These are phyloP conservation scores for Fusarium sp. DNA, from an alignment of 2,329 filamentous ascomycete species.

Conservation along the genomic window DNA sequence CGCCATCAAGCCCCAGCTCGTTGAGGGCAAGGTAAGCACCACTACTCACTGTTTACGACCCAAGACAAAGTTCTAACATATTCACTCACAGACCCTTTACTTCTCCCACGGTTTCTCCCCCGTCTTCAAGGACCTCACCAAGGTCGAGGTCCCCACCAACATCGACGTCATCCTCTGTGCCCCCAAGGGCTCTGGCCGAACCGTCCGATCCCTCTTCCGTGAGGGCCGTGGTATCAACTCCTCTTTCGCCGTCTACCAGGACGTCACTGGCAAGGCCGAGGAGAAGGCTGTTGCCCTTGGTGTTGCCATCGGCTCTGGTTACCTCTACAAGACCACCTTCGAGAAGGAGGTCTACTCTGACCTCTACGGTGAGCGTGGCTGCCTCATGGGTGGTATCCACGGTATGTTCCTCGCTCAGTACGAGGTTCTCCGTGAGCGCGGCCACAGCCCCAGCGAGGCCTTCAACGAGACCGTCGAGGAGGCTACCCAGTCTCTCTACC, in stretches of 20 bases:
- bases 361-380: conserved; percentile 99
- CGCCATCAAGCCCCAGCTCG: conserved; percentile 95
- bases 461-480: conserved; percentile 99
- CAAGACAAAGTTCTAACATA: conserved; percentile 41
- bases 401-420: conserved; percentile 99
- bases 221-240: conserved; percentile 99
- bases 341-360: conserved; percentile 99
- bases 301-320: conserved; percentile 96
- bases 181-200: conserved; percentile 98
- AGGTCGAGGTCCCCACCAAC: conserved; percentile 94
- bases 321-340: conserved; percentile 99
- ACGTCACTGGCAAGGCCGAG: conserved; percentile 97
- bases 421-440: conserved; percentile 98
- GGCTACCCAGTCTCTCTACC: conserved; percentile 98
- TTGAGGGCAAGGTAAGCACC: conserved; percentile 92
- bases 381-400: conserved; percentile 99
- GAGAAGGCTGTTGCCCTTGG: conserved; percentile 98
- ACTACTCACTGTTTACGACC: not conserved
- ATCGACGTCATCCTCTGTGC: conserved; percentile 99
- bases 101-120: conserved; percentile 99
- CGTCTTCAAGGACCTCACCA: conserved; percentile 99
- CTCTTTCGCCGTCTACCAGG: conserved; percentile 97
- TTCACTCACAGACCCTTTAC: conserved; percentile 85
- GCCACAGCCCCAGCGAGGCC: conserved; percentile 96
- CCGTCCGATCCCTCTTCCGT: conserved; percentile 97